Base-by-base conservation (phyloP, 352 stramenopile genomes). In the Aphanomyces astaci region DNA sequence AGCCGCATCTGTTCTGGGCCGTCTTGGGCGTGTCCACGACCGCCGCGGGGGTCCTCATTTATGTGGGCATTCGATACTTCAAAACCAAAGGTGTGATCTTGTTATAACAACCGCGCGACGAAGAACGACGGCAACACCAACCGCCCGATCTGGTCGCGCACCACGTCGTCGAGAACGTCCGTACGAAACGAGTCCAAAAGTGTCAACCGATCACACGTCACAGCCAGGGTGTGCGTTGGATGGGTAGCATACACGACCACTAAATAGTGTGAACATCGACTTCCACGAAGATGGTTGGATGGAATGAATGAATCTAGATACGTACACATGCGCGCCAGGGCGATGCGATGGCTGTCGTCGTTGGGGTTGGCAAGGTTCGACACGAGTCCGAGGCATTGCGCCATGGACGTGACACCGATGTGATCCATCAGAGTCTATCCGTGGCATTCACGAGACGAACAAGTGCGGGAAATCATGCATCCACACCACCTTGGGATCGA, bases 1-100 rank as follows among this genome's bases (percentile, higher is more conserved):
- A 55, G 1, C 71, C 54, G 4, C 76, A 77, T 2, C 84, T 79
- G 77, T 89, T 92, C 69, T 90, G 79, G 81, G 71, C 73, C 27
- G 84, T 90, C 46, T 70, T 78, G 3, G 73, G 67, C 28, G 36
- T 66, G 52, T 86, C 79, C 40, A 52, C 87, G 2, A 67, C 74
- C 4, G 49, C 80, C 32, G 86, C 86, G 27, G 22, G 86, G 19
- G 69, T 86, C 5, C 72, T 87, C 52, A 80, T 78, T 2, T 32
- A 66, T 19, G 9, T 73, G 11, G 75, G 80, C 22, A 72, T 86
- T 66, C 48, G 84, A 13, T 92, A 88, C 67, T 89, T 89, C 63
- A 78, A 73, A 32, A 66, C 75, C 22, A 88, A 90, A 60, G 84
- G 80, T 27, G 77, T 89, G 24, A 66, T 86, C 24, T 71, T 76